Evolutionary conservation across 73 alveolate species (phyloP).

Genomic region (Symbiodinium natans): DNA sequence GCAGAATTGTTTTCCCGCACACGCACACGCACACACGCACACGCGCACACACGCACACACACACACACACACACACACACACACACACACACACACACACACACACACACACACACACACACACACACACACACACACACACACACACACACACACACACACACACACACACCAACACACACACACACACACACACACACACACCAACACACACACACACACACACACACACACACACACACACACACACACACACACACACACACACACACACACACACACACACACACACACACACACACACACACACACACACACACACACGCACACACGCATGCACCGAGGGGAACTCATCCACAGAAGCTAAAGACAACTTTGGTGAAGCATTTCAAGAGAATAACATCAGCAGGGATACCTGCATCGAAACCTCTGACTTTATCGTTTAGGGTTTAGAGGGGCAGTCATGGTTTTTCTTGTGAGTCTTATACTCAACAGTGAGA

Average conservation of each 20-base stretch:
- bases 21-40: conserved; percentile 55
- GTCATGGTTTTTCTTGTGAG: no score
- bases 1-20: no score
- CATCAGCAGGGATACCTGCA: no score
- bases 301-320: conserved; percentile 78
- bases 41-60: conserved; percentile 58
- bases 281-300: conserved; percentile 77
- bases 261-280: conserved; percentile 81
- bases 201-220: conserved; percentile 75
- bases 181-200: conserved; percentile 77
- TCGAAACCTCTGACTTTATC: no score
- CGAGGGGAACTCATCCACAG: not conserved
- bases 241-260: conserved; percentile 81
- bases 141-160: conserved; percentile 79
- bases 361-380: not conserved
- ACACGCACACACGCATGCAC: not conserved
- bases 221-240: conserved; percentile 74
- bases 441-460: no score
- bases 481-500: no score
- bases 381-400: not conserved
- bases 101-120: conserved; percentile 82
- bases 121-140: conserved; percentile 82
- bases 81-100: conserved; percentile 81
- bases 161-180: conserved; percentile 70
- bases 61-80: conserved; percentile 77